Evolutionary conservation across 1,284 basidiomycete genomes (phyloP).

Genomic region (Apiotrichum sp.): DNA sequence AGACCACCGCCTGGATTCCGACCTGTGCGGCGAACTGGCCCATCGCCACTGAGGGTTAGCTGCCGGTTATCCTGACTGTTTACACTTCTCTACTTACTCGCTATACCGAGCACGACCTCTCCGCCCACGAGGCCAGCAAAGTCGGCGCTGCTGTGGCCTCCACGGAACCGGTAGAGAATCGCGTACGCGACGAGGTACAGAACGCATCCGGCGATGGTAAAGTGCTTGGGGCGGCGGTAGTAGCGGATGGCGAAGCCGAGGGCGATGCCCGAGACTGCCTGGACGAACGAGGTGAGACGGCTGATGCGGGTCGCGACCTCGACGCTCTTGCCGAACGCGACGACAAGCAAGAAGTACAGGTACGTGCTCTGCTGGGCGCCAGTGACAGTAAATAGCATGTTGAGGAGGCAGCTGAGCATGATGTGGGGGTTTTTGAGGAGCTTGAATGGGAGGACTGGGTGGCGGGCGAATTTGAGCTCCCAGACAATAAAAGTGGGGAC

Average conservation of each 20-base stretch:
- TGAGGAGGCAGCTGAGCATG: constrained; percentile 37
- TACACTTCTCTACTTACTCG: neutral
- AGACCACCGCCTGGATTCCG: constrained; percentile 38
- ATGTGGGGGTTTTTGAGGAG: constrained; percentile 45
- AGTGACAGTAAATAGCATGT: constrained; percentile 29
- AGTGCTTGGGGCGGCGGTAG: constrained; percentile 44
- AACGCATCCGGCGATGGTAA: constrained; percentile 37
- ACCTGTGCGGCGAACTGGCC: constrained; percentile 45
- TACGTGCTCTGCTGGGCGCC: constrained; percentile 41
- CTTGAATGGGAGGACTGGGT: constrained; percentile 45
- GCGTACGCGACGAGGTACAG: constrained; percentile 40
- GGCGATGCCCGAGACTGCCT: constrained; percentile 38
- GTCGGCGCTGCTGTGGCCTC: constrained; percentile 20
- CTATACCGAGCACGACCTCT: constrained; percentile 43
- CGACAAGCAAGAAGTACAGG: constrained; percentile 40
- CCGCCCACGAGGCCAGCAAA: constrained; percentile 38
- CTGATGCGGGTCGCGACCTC: constrained; percentile 32
- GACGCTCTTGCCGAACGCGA: constrained; percentile 37
- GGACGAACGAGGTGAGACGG: constrained; percentile 45
- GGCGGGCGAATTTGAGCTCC: constrained; percentile 38
- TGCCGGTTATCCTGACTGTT: neutral
- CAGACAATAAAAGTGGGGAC: constrained; percentile 43
- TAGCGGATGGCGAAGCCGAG: constrained; percentile 42
- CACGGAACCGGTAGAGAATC: constrained; percentile 45
- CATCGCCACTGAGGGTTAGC: constrained; percentile 21